Conservation (phyloP, 805 yeast genomes). For the Diddensiella santjacobensis region DNA sequence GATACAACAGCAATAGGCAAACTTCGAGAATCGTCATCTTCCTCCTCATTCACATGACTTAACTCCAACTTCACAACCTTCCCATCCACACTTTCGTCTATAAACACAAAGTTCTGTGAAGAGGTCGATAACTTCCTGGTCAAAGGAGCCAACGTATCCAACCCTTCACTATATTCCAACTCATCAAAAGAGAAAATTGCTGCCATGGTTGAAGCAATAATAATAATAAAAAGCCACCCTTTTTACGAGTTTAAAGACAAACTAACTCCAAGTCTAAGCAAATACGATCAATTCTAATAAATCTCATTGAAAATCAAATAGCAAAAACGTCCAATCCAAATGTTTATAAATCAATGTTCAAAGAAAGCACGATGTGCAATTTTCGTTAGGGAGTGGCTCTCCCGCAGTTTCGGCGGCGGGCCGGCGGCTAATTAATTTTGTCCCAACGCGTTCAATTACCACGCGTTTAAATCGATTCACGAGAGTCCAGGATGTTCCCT, state of each 20-base stretch:
- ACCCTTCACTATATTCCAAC: constrained; percentile 14
- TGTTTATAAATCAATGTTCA: no score
- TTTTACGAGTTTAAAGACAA: background rate
- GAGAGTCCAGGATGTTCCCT: no score
- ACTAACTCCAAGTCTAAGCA: background rate
- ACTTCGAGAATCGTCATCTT: constrained; percentile 1
- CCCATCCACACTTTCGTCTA: constrained; percentile 9
- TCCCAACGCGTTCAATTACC: no score
- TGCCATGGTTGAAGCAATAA: constrained; percentile 17
- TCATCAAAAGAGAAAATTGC: constrained; percentile 30
- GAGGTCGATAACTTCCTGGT: background rate
- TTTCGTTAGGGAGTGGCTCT: background rate
- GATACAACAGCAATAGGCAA: constrained; percentile 9
- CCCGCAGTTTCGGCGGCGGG: background rate
- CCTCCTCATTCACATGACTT: constrained; percentile 4
- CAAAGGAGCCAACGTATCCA: background rate
- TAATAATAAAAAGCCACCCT: no score
- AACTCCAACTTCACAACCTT: constrained; percentile 1
- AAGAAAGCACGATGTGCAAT: background rate
- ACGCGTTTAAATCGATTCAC: no score
- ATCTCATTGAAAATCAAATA: background rate
- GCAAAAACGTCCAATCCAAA: no score
- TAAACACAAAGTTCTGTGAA: constrained; percentile 12
- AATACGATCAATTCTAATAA: background rate
- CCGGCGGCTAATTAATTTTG: no score